phyloP scores from a whole-genome alignment of 768 basidiomycete genomes.

The Nidularia pulvinata region DNA sequence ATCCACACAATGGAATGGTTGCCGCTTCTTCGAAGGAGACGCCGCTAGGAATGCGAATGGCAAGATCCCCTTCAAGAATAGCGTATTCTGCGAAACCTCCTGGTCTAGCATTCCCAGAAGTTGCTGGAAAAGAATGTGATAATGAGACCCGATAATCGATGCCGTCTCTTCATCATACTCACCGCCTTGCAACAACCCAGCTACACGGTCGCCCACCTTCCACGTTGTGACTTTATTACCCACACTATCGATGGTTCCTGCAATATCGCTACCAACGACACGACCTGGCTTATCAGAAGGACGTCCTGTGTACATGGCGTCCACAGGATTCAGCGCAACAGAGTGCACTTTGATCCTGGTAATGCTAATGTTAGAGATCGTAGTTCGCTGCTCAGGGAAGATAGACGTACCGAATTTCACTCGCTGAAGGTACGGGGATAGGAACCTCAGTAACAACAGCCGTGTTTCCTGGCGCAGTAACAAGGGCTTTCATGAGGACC shows the following conservation, averaged over 20 bases:
- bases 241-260: slow-evolving; percentile 25
- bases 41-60: slow-evolving; percentile 18
- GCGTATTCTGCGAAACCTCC: slow-evolving; percentile 33
- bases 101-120: slow-evolving; percentile 24
- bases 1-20: slow-evolving; percentile 23
- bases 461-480: slow-evolving; percentile 21
- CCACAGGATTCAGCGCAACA: slow-evolving; percentile 30
- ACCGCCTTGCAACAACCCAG: slow-evolving; percentile 31
- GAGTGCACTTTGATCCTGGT: slow-evolving; percentile 23
- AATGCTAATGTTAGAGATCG: background rate
- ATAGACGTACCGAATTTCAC: slow-evolving; percentile 23
- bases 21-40: slow-evolving; percentile 29
- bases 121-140: slow-evolving; percentile 14
- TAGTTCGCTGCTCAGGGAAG: background rate
- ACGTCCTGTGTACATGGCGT: slow-evolving; percentile 22
- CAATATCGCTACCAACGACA: slow-evolving; percentile 30
- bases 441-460: slow-evolving; percentile 20
- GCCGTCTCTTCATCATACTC: background rate
- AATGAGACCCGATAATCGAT: background rate
- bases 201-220: slow-evolving; percentile 27
- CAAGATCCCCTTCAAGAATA: slow-evolving; percentile 26
- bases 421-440: slow-evolving; percentile 19
- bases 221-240: slow-evolving; percentile 23
- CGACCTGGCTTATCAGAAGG: slow-evolving; percentile 22
- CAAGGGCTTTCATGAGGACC: slow-evolving; percentile 22